These are phyloP conservation scores for Balamuthia mandrillaris DNA, from an alignment of 208 protist species.

Conservation along the genomic window DNA sequence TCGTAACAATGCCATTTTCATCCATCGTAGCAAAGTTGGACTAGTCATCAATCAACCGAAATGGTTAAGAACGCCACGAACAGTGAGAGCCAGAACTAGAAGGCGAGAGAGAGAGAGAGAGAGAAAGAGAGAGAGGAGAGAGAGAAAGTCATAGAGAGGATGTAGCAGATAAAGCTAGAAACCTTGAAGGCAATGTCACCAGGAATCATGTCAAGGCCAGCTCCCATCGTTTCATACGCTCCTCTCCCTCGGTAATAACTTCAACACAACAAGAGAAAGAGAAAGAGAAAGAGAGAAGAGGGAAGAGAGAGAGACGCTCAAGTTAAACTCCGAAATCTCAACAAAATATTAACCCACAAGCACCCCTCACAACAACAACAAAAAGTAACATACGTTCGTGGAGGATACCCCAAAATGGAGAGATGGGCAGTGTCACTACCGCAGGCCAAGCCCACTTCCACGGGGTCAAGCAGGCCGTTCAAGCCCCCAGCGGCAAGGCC, in stretches of 20 bases:
- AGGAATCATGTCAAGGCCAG: conserved; percentile 69
- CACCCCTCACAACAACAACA: too few relatives aligned
- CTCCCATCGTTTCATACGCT: conserved; percentile 74
- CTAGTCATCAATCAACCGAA: too few relatives aligned
- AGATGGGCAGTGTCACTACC: conserved; percentile 77
- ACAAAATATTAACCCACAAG: background rate
- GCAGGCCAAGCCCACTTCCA: conserved; percentile 73
- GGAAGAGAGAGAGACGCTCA: background rate
- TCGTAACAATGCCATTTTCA: conserved; percentile 51
- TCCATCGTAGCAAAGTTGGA: conserved; percentile 73
- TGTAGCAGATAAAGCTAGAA: background rate
- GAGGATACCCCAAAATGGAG: conserved; percentile 72
- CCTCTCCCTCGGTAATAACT: conserved; percentile 71
- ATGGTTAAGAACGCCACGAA: too few relatives aligned
- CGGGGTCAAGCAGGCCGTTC: conserved; percentile 72
- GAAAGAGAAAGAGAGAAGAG: background rate
- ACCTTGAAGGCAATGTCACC: conserved; percentile 80
- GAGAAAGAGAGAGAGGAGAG: background rate
- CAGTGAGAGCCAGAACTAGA: too few relatives aligned
- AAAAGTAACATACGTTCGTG: conserved; percentile 42
- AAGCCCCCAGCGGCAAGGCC: conserved; percentile 38
- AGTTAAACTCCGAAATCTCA: background rate
- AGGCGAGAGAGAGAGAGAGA: too few relatives aligned
- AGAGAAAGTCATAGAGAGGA: background rate
- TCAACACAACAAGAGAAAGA: background rate